Conservation (phyloP, 2,329 filamentous ascomycete genomes). For the Plenodomus tracheiphilus region DNA sequence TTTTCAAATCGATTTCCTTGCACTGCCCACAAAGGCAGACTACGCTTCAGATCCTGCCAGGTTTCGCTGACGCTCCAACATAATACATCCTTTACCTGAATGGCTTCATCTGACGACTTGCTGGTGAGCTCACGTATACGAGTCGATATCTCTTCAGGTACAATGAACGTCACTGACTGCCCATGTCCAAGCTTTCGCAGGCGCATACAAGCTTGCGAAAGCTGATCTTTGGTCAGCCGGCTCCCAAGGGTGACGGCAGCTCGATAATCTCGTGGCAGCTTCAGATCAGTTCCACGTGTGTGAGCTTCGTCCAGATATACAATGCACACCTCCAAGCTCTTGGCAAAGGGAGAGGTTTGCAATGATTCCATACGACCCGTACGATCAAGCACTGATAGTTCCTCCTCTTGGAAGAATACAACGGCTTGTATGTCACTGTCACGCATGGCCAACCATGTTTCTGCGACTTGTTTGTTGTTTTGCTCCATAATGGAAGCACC, state of each 20-base stretch:
- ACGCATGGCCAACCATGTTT: conserved; percentile 54
- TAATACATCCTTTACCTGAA: conserved; percentile 61
- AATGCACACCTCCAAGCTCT: conserved; percentile 61
- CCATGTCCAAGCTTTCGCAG: conserved; percentile 62
- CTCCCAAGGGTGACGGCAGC: conserved; percentile 71
- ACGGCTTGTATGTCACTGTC: conserved; percentile 35
- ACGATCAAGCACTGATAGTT: conserved; percentile 58
- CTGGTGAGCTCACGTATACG: conserved; percentile 50
- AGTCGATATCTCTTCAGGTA: conserved; percentile 61
- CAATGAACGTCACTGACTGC: conserved; percentile 66
- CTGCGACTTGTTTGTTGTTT: conserved; percentile 48
- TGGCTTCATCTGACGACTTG: conserved; percentile 13
- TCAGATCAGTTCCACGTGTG: conserved; percentile 70
- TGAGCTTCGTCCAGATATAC: conserved; percentile 73
- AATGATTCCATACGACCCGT: conserved; percentile 54
- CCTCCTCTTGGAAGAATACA: conserved; percentile 63
- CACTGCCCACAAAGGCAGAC: conserved; percentile 62
- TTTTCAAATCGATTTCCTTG: conserved; percentile 59
- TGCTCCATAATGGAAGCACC: conserved; percentile 71
- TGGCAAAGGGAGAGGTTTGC: conserved; percentile 60
- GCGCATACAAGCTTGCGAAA: conserved; percentile 67
- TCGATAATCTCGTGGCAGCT: conserved; percentile 60
- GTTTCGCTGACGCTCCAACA: conserved; percentile 64
- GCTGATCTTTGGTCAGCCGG: conserved; percentile 66
- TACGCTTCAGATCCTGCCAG: conserved; percentile 52